Percentiles rank a stretch among this genome's conserved stretches.
phyloP scores from a whole-genome alignment of 805 yeast species.

The Lachancea cidri region DNA sequence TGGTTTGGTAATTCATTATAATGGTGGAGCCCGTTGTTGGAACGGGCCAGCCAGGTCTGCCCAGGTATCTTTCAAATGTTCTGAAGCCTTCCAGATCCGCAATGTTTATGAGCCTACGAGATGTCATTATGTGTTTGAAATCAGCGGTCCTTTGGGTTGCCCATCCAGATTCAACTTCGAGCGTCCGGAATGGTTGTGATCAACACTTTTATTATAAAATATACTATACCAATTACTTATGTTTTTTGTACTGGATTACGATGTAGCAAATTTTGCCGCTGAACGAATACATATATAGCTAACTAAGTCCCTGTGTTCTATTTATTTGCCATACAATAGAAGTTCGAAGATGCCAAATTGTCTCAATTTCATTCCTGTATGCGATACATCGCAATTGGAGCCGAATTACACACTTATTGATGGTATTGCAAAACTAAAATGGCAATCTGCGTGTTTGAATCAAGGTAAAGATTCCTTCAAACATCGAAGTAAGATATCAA shows the following conservation, averaged over 20 bases:
- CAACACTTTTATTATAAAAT: no score
- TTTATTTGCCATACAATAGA: background rate
- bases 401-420: background rate
- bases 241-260: background rate
- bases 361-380: background rate
- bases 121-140: constrained; percentile 64
- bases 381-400: background rate
- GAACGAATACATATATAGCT: no score
- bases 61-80: constrained; percentile 60
- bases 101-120: constrained; percentile 83
- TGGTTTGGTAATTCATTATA: constrained; percentile 39
- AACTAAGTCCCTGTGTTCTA: no score
- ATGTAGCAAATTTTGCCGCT: background rate
- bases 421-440: background rate
- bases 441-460: no score
- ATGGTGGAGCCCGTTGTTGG: constrained; percentile 81
- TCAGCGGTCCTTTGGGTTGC: constrained; percentile 41
- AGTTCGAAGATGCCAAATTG: background rate
- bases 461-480: no score
- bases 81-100: constrained; percentile 39
- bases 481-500: background rate
- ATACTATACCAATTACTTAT: no score
- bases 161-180: constrained; percentile 13
- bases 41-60: constrained; percentile 86
- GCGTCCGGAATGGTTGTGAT: constrained; percentile 11